These are phyloP conservation scores for Hypoxylon lenormandii DNA, from an alignment of 495 filamentous ascomycete species.

Conservation along the genomic window DNA sequence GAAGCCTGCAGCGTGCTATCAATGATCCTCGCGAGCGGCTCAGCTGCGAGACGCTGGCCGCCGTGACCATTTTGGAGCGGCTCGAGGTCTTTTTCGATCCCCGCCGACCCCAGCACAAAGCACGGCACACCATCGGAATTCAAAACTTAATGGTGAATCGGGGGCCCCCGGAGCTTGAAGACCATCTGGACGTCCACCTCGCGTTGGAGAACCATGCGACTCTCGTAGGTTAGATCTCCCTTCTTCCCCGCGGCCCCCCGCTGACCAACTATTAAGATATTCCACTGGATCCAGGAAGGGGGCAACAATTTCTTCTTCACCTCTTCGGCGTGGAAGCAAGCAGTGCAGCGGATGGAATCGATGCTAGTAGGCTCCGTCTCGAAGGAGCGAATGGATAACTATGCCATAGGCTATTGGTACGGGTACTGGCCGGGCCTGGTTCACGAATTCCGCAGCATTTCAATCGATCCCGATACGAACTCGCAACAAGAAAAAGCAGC, in stretches of 20 bases:
- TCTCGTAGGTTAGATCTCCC: slow-evolving; percentile 2
- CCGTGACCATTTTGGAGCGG: slow-evolving; percentile 22
- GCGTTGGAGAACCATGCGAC: slow-evolving; percentile 35
- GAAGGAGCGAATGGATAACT: slow-evolving; percentile 16
- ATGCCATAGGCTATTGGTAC: slow-evolving; percentile 27
- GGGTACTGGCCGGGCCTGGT: slow-evolving; percentile 30
- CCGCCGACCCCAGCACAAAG: slow-evolving; percentile 9
- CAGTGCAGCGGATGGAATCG: not conserved
- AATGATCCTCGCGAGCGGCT: slow-evolving; percentile 9
- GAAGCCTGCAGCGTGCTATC: slow-evolving; percentile 32
- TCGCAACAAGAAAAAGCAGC: slow-evolving; percentile 7
- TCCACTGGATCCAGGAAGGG: slow-evolving; percentile 21
- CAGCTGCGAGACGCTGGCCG: slow-evolving; percentile 29
- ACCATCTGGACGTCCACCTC: slow-evolving; percentile 31
- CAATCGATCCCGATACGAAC: slow-evolving; percentile 9
- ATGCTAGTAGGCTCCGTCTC: not conserved
- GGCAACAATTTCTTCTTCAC: slow-evolving; percentile 36
- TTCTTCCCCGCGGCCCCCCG: not conserved
- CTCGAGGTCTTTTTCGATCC: slow-evolving; percentile 29
- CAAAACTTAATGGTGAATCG: slow-evolving; percentile 14
- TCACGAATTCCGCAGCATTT: slow-evolving; percentile 11
- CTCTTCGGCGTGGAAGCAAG: slow-evolving; percentile 14
- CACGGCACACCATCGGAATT: slow-evolving; percentile 19
- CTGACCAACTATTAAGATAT: slow-evolving; percentile 23
- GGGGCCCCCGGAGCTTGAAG: slow-evolving; percentile 22